These are phyloP conservation scores for Amanita rubescens DNA, from an alignment of 768 basidiomycete species.

Conservation along the genomic window DNA sequence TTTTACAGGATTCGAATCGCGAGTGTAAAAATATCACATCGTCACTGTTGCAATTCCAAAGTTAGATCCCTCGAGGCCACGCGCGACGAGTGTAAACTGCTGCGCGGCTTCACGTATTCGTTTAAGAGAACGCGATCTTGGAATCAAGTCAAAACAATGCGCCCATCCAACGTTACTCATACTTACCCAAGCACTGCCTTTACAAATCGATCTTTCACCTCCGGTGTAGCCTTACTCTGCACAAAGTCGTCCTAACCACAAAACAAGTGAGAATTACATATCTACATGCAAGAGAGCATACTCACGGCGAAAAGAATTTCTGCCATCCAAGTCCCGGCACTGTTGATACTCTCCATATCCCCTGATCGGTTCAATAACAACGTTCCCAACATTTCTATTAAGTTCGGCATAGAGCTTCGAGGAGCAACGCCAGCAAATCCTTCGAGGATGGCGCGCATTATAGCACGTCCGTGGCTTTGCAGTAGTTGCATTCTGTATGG, in stretches of 20 bases:
- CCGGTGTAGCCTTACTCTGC: constrained; percentile 60
- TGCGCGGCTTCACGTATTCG: constrained; percentile 77
- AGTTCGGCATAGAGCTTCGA: constrained; percentile 72
- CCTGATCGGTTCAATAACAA: constrained; percentile 43
- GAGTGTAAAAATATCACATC: constrained; percentile 26
- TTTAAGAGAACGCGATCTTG: constrained; percentile 64
- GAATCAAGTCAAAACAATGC: neutral
- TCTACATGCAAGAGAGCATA: neutral
- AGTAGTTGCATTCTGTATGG: constrained; percentile 35
- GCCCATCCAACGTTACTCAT: constrained; percentile 11
- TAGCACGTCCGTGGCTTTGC: constrained; percentile 50
- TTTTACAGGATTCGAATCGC: too few relatives aligned
- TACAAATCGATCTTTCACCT: constrained; percentile 74
- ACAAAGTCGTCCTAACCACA: constrained; percentile 59
- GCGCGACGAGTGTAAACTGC: constrained; percentile 78
- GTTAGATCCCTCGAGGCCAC: constrained; percentile 78
- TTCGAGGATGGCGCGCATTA: constrained; percentile 66
- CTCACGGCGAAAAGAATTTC: constrained; percentile 60
- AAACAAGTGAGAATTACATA: neutral
- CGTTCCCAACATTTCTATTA: constrained; percentile 74
- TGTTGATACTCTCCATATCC: constrained; percentile 22
- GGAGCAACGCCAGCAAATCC: constrained; percentile 86
- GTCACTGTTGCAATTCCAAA: constrained; percentile 76
- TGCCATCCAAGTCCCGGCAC: constrained; percentile 58
- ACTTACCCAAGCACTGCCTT: constrained; percentile 59